Evolutionary conservation across 2,329 filamentous ascomycete species (phyloP), one percentile per base, ranked within the genome.

Genomic region (Sporothrix sp.): DNA sequence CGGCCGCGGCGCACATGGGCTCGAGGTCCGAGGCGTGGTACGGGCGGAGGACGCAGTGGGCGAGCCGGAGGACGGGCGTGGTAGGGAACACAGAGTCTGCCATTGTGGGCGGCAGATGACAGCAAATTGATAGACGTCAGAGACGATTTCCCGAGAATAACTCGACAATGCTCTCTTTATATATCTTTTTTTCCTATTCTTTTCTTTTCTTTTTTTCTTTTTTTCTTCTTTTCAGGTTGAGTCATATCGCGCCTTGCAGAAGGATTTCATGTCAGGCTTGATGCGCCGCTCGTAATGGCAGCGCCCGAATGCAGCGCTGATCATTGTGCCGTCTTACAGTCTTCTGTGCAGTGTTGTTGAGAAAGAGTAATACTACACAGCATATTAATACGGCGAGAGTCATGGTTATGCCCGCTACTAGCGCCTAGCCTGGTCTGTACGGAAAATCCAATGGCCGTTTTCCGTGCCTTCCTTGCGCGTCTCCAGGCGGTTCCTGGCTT

Each of bases 31-130:
- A 59, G 5, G 52, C 53, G 23, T 60, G 54, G 52, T 63, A 70
- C 27, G 68, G 67, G 7, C 74, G 71, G 50, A 76, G 61, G 50
- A 68, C 60, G 58, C 58, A 62, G 30, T 56, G 60, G 23, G 60
- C 48, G 10, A 65, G 63, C 27, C 48, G 57, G 5, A 66, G 38
- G 54, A 67, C 62, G n/a, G 55, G 60, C 27, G 28, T 30, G 25
- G 43, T 45, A 20, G 51, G 50, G 45, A 49, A 50, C 46, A 52
- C 38, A 2, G 32, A 2, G 30, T 42, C 35, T 2, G 50, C 16
- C 50, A 48, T 52, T 4, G 7, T 48, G 46, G 28, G 7, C 6
- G n/a, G 10, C 3, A 1, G 13, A n/a, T 3, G 2, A 38, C 20
- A 9, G 5, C 13, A 11, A 10, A 20, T 27, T 6, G 11, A 30